phyloP scores from a whole-genome alignment of 306 rosid genomes.

The Dryas alaskensis region DNA sequence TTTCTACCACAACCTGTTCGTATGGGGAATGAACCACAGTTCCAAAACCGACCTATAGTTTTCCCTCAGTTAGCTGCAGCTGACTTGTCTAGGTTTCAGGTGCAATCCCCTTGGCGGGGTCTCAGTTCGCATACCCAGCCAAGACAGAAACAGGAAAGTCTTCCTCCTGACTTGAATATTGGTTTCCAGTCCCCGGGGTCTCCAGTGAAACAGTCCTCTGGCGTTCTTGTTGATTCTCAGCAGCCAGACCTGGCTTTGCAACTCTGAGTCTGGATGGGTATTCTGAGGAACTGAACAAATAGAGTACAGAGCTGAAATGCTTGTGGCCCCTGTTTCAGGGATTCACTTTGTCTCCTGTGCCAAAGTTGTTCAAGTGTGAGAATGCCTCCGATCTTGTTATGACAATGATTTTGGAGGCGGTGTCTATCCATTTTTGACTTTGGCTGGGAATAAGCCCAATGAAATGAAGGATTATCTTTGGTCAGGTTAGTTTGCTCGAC shows the following conservation, averaged over 20 bases:
- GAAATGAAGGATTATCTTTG: slow-evolving; percentile 11
- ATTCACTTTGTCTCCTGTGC: slow-evolving; percentile 22
- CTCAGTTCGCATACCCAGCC: slow-evolving; percentile 59
- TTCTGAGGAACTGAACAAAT: slow-evolving; percentile 26
- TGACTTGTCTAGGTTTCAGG: slow-evolving; percentile 77
- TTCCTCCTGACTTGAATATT: slow-evolving; percentile 96
- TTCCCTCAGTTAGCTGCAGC: slow-evolving; percentile 71
- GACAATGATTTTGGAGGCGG: slow-evolving; percentile 29
- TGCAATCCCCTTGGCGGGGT: slow-evolving; percentile 72
- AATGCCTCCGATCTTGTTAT: slow-evolving; percentile 28
- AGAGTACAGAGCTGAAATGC: slow-evolving; percentile 6
- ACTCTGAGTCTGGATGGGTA: slow-evolving; percentile 44
- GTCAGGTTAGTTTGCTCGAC: slow-evolving; percentile 32
- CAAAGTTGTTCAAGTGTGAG: slow-evolving; percentile 23
- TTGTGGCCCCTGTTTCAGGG: slow-evolving; percentile 29
- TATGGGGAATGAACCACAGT: slow-evolving; percentile 51
- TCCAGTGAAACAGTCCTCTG: slow-evolving; percentile 85
- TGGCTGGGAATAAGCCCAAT: slow-evolving; percentile 16
- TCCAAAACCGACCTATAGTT: slow-evolving; percentile 58
- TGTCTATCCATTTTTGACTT: slow-evolving; percentile 25
- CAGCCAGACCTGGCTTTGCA: slow-evolving; percentile 99
- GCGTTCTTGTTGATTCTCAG: slow-evolving; percentile 81
- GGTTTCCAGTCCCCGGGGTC: slow-evolving; percentile 92
- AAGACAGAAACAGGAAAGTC: slow-evolving; percentile 74
- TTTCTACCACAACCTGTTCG: slow-evolving; percentile 54